Evolutionary conservation across 2,329 filamentous ascomycete species (phyloP).

Genomic region (Fusarium oxysporum): DNA sequence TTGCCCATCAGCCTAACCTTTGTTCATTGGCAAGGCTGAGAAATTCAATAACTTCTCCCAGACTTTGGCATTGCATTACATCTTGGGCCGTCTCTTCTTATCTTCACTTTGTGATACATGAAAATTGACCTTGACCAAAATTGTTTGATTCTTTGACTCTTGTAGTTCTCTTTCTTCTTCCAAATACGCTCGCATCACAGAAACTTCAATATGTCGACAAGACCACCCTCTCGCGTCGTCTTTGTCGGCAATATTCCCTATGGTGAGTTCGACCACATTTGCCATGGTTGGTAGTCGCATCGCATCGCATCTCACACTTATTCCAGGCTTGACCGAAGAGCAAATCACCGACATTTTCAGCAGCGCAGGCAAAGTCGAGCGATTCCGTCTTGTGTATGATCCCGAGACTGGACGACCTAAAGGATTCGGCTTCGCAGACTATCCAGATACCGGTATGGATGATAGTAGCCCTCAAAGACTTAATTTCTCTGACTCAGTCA

Average conservation of each 20-base stretch:
- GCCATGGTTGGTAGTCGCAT: neutral
- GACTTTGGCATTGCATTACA: slow-evolving; percentile 19
- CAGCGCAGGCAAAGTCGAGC: slow-evolving; percentile 88
- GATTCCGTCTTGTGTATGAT: slow-evolving; percentile 94
- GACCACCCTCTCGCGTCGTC: slow-evolving; percentile 81
- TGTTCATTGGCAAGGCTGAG: slow-evolving; percentile 41
- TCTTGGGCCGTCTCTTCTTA: neutral
- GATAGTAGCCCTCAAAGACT: neutral
- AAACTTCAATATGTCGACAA: slow-evolving; percentile 69
- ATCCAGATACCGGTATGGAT: slow-evolving; percentile 82
- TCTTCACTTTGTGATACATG: neutral
- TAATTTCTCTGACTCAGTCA: slow-evolving; percentile 26
- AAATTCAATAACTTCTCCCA: slow-evolving; percentile 38
- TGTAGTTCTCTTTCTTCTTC: neutral
- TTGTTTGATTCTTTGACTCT: neutral
- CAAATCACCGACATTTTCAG: slow-evolving; percentile 95
- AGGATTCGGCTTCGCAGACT: slow-evolving; percentile 97
- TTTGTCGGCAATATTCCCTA: slow-evolving; percentile 92
- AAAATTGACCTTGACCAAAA: neutral
- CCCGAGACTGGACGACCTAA: slow-evolving; percentile 94
- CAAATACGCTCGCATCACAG: neutral
- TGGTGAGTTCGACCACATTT: slow-evolving; percentile 59
- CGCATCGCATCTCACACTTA: slow-evolving; percentile 34
- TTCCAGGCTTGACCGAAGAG: slow-evolving; percentile 90
- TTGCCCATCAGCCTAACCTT: slow-evolving; percentile 34